Base-by-base conservation (phyloP, 139 green algal species). In the Picochlorum sp. region DNA sequence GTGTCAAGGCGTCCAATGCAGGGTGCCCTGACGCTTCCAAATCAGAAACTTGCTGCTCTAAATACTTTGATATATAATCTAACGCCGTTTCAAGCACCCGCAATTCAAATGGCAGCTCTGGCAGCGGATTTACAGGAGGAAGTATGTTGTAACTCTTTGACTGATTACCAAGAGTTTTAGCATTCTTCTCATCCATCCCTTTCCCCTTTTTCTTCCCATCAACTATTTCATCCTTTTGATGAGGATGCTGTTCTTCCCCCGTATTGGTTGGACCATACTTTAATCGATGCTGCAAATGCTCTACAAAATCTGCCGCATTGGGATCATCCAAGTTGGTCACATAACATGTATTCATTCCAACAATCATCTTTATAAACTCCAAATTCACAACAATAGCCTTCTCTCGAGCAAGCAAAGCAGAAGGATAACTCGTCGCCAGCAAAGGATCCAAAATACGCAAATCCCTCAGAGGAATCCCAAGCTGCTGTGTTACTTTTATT, bases 1-100 rank as follows among this genome's bases (percentile, higher is more conserved):
- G 71, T 8, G 85, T 91, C 26, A 97, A 72, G 4, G 73, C 72
- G 56, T 97, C 90, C 30, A 96, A 69, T 0, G 85, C 84, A 4
- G 85, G 85, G 66, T 91, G 85, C 2, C 84, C 84, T 11, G 76
- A 70, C 20, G 74, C 79, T 76, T 95, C 87, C 50, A 95, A 72
- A 50, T 95, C 84, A 18, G 69, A 71, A 1, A 80, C 81, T 58
- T 81, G 65, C 3, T 57, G 32, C 56, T 92, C 87, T 30, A 96
- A 68, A 50, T 81, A 69, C 1, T 65, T 62, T 20, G 77, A 85
- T 34, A 80, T 69, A 56, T 57, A 58, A 28, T 80, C 61, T 65
- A 85, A 62, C 26, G 28, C 78, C 8, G 56, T 54, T 47, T 85
- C 78, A 41, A 85, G 41, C 3, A 72, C 76, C 18, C 76, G 30